phyloP scores from a whole-genome alignment of 257 asterid genomes.

The Thymus quinquecostatus region DNA sequence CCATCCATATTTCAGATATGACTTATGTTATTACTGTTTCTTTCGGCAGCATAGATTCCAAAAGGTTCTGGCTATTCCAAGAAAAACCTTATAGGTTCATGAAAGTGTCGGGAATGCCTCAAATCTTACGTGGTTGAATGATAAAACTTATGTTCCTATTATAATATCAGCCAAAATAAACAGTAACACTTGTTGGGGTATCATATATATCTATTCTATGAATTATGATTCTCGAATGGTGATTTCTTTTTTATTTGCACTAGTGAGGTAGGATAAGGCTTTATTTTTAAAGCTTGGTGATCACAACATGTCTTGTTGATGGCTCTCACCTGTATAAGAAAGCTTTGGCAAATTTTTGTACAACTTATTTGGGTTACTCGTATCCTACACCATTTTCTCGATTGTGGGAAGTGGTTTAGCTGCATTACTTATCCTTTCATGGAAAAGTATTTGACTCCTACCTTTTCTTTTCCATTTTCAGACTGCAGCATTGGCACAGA shows the following conservation, averaged over 20 bases:
- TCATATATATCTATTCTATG: neutral
- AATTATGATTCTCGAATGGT: neutral
- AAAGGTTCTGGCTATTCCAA: conserved; percentile 1
- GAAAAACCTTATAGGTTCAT: neutral
- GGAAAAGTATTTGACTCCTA: conserved; percentile 16
- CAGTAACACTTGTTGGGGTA: neutral
- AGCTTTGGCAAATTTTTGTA: neutral
- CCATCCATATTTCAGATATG: conserved; percentile 3
- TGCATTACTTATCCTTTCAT: conserved; percentile 8
- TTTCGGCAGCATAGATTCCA: neutral
- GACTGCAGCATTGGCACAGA: conserved; percentile 82
- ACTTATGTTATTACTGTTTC: too few relatives aligned
- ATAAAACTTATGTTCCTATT: neutral
- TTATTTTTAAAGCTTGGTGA: neutral
- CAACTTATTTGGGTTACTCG: neutral
- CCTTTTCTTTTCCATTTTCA: conserved; percentile 30
- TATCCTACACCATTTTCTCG: neutral
- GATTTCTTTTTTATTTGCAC: too few relatives aligned
- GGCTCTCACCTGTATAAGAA: neutral
- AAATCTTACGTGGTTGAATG: neutral
- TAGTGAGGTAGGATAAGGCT: too few relatives aligned
- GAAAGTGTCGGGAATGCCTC: neutral
- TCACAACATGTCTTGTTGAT: neutral
- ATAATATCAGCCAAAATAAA: neutral
- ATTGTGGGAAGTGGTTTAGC: neutral